Evolutionary conservation across 768 basidiomycete species (phyloP).

Genomic region (Tulasnella sp.): DNA sequence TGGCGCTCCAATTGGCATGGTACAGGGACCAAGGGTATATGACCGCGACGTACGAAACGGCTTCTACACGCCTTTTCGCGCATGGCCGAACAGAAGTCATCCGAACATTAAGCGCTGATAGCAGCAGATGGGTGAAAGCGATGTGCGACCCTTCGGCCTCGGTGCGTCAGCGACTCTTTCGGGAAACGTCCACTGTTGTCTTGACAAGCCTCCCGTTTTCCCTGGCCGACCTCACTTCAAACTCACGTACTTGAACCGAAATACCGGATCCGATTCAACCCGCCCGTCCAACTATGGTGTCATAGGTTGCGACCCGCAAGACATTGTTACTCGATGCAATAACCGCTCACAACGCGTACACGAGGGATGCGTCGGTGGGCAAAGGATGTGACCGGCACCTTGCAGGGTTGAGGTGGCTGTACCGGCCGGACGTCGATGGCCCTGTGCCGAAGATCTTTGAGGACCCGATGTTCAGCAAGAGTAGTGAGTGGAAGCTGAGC

Average conservation of each 20-base stretch:
- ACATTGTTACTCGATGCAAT: conserved; percentile 58
- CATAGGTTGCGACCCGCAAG: conserved; percentile 35
- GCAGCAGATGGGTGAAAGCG: conserved; percentile 64
- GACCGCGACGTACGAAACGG: conserved; percentile 90
- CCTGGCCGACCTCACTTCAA: background rate
- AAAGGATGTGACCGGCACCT: conserved; percentile 85
- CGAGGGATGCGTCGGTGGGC: conserved; percentile 70
- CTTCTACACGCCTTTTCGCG: conserved; percentile 76
- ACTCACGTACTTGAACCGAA: background rate
- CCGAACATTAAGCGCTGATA: conserved; percentile 63
- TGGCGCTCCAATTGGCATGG: conserved; percentile 88
- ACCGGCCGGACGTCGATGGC: conserved; percentile 39
- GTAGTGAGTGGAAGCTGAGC: conserved; percentile 78
- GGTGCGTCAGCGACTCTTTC: conserved; percentile 30
- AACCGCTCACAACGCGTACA: conserved; percentile 59
- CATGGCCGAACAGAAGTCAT: conserved; percentile 88
- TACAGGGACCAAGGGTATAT: conserved; percentile 66
- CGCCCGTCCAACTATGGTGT: background rate
- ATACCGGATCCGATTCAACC: background rate
- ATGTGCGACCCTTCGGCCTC: conserved; percentile 51
- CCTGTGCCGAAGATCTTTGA: conserved; percentile 61
- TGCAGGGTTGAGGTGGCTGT: conserved; percentile 68
- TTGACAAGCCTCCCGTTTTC: conserved; percentile 13
- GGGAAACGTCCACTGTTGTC: background rate
- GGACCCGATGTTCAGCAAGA: conserved; percentile 64